A percentile compares a stretch with the other conserved stretches of the same genome.
These are phyloP conservation scores for Fomitopsis schrenkii DNA, from an alignment of 1,284 basidiomycete genomes.

Conservation along the genomic window DNA sequence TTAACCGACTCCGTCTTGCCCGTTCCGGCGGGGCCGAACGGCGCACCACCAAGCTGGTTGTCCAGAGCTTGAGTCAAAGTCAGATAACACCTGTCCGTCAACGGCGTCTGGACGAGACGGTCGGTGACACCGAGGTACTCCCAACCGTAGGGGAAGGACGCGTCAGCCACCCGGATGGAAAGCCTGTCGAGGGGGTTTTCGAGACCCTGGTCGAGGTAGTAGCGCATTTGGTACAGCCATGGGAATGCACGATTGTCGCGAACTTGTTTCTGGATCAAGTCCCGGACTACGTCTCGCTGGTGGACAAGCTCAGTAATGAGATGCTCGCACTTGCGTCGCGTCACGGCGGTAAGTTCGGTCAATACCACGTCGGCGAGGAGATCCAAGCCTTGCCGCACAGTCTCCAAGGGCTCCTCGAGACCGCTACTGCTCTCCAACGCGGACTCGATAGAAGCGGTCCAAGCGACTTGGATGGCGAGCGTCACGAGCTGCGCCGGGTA, in stretches of 20 bases:
- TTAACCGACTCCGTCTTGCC: conserved; percentile 99
- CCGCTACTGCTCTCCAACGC: conserved; percentile 56
- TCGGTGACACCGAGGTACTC: conserved; percentile 98
- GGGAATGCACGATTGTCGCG: conserved; percentile 72
- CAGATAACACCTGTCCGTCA: conserved; percentile 97
- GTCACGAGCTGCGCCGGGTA: conserved; percentile 97
- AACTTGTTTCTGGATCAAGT: conserved; percentile 70
- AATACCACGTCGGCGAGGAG: conserved; percentile 94
- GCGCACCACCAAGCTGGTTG: conserved; percentile 93
- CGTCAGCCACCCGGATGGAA: conserved; percentile 85
- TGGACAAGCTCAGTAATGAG: conserved; percentile 99
- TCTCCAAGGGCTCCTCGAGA: conserved; percentile 69
- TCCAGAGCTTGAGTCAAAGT: conserved; percentile 96
- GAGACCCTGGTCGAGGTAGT: conserved; percentile 76
- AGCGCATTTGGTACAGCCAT: conserved; percentile 99
- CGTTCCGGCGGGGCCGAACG: conserved; percentile 98
- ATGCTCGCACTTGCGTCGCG: conserved; percentile 96
- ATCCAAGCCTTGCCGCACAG: conserved; percentile 83
- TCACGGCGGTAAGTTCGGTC: conserved; percentile 83
- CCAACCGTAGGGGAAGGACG: conserved; percentile 96
- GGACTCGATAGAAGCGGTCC: conserved; percentile 85
- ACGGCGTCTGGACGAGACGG: conserved; percentile 94
- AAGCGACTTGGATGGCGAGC: conserved; percentile 89
- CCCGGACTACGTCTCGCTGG: conserved; percentile 90
- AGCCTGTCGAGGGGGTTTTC: conserved; percentile 81